A percentile compares a stretch with the other conserved stretches of the same genome.
phyloP scores from a whole-genome alignment of 2,329 filamentous ascomycete genomes.

The Stagonosporopsis rhizophila region DNA sequence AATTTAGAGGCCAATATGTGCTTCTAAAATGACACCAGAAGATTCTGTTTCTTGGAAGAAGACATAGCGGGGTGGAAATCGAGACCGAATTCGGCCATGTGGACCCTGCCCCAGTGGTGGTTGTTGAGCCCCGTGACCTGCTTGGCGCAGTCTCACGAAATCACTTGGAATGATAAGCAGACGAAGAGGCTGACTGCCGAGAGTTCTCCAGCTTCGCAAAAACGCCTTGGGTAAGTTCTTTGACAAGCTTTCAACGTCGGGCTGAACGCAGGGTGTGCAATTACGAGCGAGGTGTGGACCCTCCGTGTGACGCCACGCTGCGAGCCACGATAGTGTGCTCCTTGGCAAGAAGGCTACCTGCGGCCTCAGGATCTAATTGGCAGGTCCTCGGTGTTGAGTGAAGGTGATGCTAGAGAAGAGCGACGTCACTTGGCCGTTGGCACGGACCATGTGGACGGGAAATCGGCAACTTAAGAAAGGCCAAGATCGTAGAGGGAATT shows the following conservation, averaged over 20 bases:
- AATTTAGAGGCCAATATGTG: not conserved
- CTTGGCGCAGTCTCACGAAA: conserved; percentile 28
- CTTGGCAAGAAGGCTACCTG: conserved; percentile 25
- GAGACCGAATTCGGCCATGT: conserved; percentile 3
- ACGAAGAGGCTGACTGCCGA: conserved; percentile 27
- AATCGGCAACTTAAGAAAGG: conserved; percentile 14
- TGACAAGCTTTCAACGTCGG: conserved; percentile 36
- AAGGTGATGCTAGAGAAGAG: conserved; percentile 13
- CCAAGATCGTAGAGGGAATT: conserved; percentile 15
- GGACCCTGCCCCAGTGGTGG: conserved; percentile 1
- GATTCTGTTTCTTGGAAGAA: conserved; percentile 8
- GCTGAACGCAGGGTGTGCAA: conserved; percentile 21
- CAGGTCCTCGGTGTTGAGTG: conserved; percentile 12
- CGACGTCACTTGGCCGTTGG: conserved; percentile 25
- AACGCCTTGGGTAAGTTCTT: conserved; percentile 26
- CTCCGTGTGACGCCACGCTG: conserved; percentile 17
- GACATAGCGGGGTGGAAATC: conserved; percentile 3
- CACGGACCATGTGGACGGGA: conserved; percentile 14
- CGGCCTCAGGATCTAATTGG: conserved; percentile 20
- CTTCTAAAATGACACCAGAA: conserved; percentile 14
- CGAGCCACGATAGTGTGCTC: conserved; percentile 12
- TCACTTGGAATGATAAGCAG: conserved; percentile 25
- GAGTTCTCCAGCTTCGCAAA: conserved; percentile 23
- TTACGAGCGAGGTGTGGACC: conserved; percentile 12
- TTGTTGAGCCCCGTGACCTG: conserved; percentile 36